These are phyloP conservation scores for Daldinia sp. DNA, from an alignment of 2,329 filamentous ascomycete species.

Conservation along the genomic window DNA sequence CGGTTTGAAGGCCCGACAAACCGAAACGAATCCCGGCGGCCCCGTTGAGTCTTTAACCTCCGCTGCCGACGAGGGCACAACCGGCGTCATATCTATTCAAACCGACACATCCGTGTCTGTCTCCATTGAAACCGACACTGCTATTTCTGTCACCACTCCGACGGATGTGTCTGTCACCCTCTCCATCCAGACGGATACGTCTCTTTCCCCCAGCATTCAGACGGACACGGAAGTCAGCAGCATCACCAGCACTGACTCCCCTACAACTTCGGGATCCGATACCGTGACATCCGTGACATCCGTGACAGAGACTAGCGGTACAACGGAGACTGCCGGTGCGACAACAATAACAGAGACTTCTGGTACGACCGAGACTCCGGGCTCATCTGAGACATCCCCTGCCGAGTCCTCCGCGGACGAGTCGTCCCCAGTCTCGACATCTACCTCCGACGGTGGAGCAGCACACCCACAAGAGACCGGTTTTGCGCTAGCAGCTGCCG, in stretches of 20 bases:
- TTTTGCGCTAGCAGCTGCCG: constrained; percentile 23
- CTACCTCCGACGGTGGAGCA: constrained; percentile 23
- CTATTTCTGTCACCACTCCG: too few species aligned
- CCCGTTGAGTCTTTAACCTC: constrained; percentile 27
- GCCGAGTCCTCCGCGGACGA: not conserved
- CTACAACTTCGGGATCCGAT: constrained; percentile 13
- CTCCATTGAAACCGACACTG: too few species aligned
- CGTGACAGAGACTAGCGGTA: too few species aligned
- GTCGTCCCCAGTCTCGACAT: constrained; percentile 14
- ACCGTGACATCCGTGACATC: constrained; percentile 10
- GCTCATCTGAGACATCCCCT: constrained; percentile 14
- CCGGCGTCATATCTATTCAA: constrained; percentile 28
- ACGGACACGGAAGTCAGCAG: constrained; percentile 3
- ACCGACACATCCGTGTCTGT: not conserved
- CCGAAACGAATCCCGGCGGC: constrained; percentile 32
- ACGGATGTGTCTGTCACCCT: too few species aligned
- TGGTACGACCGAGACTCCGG: not conserved
- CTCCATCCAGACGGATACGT: not conserved
- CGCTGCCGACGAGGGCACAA: constrained; percentile 20
- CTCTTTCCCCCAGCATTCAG: not conserved
- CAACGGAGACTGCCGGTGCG: too few species aligned
- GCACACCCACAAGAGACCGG: constrained; percentile 32
- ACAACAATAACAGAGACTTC: too few species aligned
- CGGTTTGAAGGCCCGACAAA: constrained; percentile 23
- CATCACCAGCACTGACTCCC: constrained; percentile 11